Evolutionary conservation across 495 filamentous ascomycete species (phyloP), one percentile per base, ranked within the genome.

Genomic region (Penicillium canescens): DNA sequence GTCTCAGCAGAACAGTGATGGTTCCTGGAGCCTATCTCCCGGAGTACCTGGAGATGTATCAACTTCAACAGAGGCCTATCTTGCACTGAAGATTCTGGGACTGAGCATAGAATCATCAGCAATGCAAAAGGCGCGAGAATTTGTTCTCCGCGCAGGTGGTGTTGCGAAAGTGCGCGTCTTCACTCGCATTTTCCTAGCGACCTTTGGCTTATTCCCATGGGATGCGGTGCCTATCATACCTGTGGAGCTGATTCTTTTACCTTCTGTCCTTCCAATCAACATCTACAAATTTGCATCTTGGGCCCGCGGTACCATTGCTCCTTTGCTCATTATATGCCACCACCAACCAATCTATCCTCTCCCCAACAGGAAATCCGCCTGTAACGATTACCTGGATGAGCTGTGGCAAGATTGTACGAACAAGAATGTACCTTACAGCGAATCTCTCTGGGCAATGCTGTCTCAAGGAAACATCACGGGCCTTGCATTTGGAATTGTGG

Each of bases 131-230:
- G 72, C 72, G 1, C 50, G 63, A 18, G 18, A 53, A 0, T 76
- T 67, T 21, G 55, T 74, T 12, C 46, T 67, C 5, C 8, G n/a
- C 2, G 28, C 40, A 20, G 77, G 76, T 3, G 76, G 75, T 0
- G 47, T 73, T 7, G 75, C 65, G 0, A 61, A 62, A 44, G 65
- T 76, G 1, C 68, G 75, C 13, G 44, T 73, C 3, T 69, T 72
- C 13, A 75, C 72, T 0, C 68, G 72, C 12, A 54, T 77, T 7
- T 69, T 54, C 49, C 50, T 78, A 2, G 76, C 76, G 7, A 60
- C 35, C 1, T 78, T 79, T 58, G 75, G 76, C 7, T 55, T 79
- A 4, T 62, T 76, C 10, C 70, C 75, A 0, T 79, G 75, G 74
- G 41, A 41, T 2, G 62, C 68, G 2, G 55, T 78, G 5, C 75